Conservation (phyloP, 352 stramenopile genomes). For the Phytophthora citrophthora region DNA sequence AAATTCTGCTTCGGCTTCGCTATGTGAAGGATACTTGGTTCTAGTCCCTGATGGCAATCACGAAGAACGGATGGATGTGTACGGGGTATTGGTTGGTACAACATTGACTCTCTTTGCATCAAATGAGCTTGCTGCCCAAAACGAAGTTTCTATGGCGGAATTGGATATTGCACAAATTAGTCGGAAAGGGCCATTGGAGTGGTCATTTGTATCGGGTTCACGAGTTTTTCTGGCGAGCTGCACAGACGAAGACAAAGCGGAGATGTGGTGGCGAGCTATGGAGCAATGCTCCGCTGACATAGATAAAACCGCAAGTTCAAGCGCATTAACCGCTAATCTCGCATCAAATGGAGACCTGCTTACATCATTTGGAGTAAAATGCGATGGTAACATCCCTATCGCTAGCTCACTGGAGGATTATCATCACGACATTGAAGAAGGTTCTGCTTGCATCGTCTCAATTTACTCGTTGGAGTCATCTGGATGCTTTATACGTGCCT, state of each 20-base stretch:
- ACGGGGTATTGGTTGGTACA: conserved; percentile 69
- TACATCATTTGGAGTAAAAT: conserved; percentile 17
- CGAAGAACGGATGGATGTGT: conserved; percentile 38
- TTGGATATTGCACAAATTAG: conserved; percentile 54
- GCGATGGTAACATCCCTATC: background rate
- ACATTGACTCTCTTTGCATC: conserved; percentile 66
- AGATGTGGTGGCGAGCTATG: conserved; percentile 72
- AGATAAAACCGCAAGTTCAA: conserved; percentile 23
- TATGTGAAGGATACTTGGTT: conserved; percentile 66
- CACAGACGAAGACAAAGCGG: conserved; percentile 29
- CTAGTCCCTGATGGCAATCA: conserved; percentile 52
- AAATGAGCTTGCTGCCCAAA: conserved; percentile 37
- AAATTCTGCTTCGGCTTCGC: conserved; percentile 35
- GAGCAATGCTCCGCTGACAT: conserved; percentile 50
- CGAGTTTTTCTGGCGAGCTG: conserved; percentile 45
- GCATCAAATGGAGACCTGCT: conserved; percentile 9
- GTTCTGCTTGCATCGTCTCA: conserved; percentile 70
- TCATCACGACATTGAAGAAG: conserved; percentile 35
- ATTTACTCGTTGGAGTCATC: conserved; percentile 73
- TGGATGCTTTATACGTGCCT: conserved; percentile 71
- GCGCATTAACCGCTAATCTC: background rate
- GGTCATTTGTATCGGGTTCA: conserved; percentile 58
- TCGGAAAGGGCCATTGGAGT: conserved; percentile 38
- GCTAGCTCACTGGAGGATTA: background rate
- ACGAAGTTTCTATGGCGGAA: conserved; percentile 39